Evolutionary conservation across 345 rosid species (phyloP), one percentile per base, ranked within the genome.

Genomic region (Gossypium bickii): DNA sequence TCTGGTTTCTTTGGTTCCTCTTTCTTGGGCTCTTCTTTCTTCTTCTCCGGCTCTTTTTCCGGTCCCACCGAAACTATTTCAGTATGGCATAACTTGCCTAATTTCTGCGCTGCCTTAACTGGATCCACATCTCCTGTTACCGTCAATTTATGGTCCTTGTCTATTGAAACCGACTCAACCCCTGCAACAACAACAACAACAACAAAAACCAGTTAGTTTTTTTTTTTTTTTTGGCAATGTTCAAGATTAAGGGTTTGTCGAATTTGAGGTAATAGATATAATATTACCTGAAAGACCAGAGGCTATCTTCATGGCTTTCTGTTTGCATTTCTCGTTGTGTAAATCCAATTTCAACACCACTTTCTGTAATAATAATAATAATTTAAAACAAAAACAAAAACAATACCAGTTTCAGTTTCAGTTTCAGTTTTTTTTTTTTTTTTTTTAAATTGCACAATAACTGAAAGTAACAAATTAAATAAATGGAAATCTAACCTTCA

Each of bases 121-220:
- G 90, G 76, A 80, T 88, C 97, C 11, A 86, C 57, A 41, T 84
- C 83, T 57, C 94, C 94, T 4, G 76, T 76, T 41, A 88, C 78
- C 1, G 94, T 92, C 84, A 89, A 18, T 68, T 89, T 87, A 67
- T 81, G 80, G 20, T 89, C 88, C 82, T 92, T 86, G 71, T 91
- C 92, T 72, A 87, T 38, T 51, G 83, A 10, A 17, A 89, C 70
- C 1, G 92, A 87, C 17, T 80, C 82, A 47, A 92, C 88, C 64
- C 92, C 90, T 85, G 62, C 53, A 78, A 20, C n/a, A 7, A 57
- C 3, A 20, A 56, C 34, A 25, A 8, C 0, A 20, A 3, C 34
- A 29, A 29, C 6, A 29, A 29, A 1, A 56, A n/a, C 22, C 22
- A 9, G 12, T n/a, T 56, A 10, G 22, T 4, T 18, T 20, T 8